These are phyloP conservation scores for Tulasnella sp. DNA, from an alignment of 768 basidiomycete species.

Conservation along the genomic window DNA sequence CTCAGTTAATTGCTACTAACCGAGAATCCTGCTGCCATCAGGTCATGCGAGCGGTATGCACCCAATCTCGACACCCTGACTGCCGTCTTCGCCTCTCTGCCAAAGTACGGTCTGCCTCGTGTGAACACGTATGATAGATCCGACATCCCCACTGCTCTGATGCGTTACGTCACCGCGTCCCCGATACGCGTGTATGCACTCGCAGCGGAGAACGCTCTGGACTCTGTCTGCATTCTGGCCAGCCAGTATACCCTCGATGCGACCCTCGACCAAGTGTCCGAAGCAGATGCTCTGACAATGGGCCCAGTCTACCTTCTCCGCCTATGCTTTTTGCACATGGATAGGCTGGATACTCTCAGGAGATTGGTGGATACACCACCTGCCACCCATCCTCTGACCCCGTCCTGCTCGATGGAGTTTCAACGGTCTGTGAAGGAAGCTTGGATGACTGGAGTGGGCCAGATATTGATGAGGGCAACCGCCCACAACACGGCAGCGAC, in stretches of 20 bases:
- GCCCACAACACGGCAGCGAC: background rate
- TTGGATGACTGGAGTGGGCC: constrained; percentile 10
- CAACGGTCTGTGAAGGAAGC: constrained; percentile 5
- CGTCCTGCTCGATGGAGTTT: background rate
- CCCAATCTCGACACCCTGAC: constrained; percentile 44
- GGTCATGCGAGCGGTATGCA: constrained; percentile 10
- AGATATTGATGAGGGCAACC: background rate
- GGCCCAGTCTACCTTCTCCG: constrained; percentile 70
- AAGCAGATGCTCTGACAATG: constrained; percentile 57
- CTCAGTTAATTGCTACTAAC: background rate
- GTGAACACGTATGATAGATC: constrained; percentile 26
- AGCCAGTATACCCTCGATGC: constrained; percentile 68
- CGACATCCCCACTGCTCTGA: constrained; percentile 32
- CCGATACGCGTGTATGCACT: constrained; percentile 66
- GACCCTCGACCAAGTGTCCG: constrained; percentile 54
- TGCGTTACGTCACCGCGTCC: constrained; percentile 54
- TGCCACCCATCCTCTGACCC: background rate
- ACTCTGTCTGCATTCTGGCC: constrained; percentile 62
- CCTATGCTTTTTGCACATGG: constrained; percentile 73
- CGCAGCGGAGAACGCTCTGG: constrained; percentile 54
- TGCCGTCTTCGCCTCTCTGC: constrained; percentile 45
- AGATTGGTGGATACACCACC: constrained; percentile 38
- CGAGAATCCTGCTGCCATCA: background rate
- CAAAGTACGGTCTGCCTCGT: constrained; percentile 47
- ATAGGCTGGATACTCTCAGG: constrained; percentile 70